Evolutionary conservation across 73 alveolate species (phyloP), one percentile per base, ranked within the genome.

Genomic region (Breviolum minutum): DNA sequence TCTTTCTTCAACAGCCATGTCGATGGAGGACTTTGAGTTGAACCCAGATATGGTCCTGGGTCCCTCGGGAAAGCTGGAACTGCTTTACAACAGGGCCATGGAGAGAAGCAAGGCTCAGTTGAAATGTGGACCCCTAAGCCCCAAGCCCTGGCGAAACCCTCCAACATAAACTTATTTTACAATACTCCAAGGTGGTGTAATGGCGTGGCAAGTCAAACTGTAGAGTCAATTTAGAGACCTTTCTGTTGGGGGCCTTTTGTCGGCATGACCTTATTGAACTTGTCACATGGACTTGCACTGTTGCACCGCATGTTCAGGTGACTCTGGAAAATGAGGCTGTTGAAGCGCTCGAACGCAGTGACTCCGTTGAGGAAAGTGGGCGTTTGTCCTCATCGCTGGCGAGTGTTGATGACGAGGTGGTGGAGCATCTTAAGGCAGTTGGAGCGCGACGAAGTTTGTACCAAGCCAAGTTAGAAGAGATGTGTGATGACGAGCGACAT

Each of bases 41-140:
- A 29, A 80, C 32, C 88, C 88, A 6, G 54, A 80, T 27, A 32
- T 80, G 88, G 40, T 29, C 10, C 88, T 80, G 88, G 88, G 88
- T 48, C 88, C 32, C 32, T 32, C 88, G 17, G 88, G 88, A 12
- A 80, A 80, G 88, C 88, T 80, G 17, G 88, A 80, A 66, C 88
- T 80, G 64, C 69, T 80, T 27, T 80, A 80, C 88, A 80, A 48
- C 88, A 29, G 88, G 27, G 88, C 88, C 32, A 63, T 80, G 69
- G 68, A 80, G 27, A 80, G 88, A 27, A 80, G 88, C 88, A 80
- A 80, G 88, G 88, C 22, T 27, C 64, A 40, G 54, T 40, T 3
- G 54, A 40, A 40, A 40, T 40, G 54, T 40, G 54, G 54, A 40
- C 54, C 54, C 54, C 54, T 40, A 40, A 40, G 54, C 54, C 54